Evolutionary conservation across 192 early-diverging fungal genomes (phyloP), one percentile per base, ranked within the genome.

Genomic region (Coemansia sp.): DNA sequence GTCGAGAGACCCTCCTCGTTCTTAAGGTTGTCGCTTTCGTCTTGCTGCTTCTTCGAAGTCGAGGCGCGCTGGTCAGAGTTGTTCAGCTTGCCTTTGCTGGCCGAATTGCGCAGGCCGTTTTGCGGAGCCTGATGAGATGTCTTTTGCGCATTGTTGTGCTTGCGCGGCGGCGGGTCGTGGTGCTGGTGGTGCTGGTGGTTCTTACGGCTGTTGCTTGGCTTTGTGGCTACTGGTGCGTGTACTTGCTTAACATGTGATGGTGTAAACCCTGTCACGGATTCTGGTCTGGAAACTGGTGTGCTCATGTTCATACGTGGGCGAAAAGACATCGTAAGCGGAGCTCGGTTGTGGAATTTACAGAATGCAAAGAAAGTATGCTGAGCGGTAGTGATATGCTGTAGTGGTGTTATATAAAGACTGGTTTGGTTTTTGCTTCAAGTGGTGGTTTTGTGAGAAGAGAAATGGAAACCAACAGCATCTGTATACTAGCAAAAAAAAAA

Each of bases 21-120:
- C 46, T 25, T 20, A 0, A 25, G 40, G 53, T 30, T 56, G 53
- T 30, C 23, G 49, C 49, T 21, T 29, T 52, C 49, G 40, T 43
- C 49, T 2, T n/a, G 45, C 61, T 62, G 15, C 8, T 34, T 39
- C 2, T 57, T 30, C 2, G 46, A 48, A 25, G 9, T 3, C n/a
- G 18, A 5, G 23, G 46, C 18, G 48, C 68, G 68, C 57, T 75
- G 68, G 64, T 75, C 61, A n/a, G 67, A 70, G 64, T 75, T 71
- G 63, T 71, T 72, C 37, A 66, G 59, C 64, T 72, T 72, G 60
- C 71, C 71, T 2, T 53, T 48, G 59, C 60, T 71, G 7, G 49
- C 29, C 51, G 58, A 51, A 25, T 58, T 56, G 29, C 53, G 53
- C 5, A 56, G 29, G 2, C 46, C 18, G 16, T 23, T 29, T 13